These are phyloP conservation scores for Penicillium sp. DNA, from an alignment of 2,329 filamentous ascomycete genomes.

Conservation along the genomic window DNA sequence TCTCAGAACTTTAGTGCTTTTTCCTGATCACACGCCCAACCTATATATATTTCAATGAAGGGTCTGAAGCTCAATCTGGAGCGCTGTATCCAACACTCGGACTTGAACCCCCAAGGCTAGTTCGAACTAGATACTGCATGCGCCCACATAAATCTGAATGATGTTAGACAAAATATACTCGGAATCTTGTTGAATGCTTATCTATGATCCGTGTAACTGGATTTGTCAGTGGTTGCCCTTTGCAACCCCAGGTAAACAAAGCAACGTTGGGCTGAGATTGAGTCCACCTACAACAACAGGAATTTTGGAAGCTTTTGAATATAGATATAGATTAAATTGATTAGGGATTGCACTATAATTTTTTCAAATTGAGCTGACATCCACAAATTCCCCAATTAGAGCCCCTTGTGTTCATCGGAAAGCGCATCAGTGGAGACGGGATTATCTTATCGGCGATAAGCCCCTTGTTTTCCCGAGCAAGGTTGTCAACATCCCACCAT, in stretches of 20 bases:
- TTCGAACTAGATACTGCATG: no score
- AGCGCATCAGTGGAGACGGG: slow-evolving; percentile 16
- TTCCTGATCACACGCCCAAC: no score
- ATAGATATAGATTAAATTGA: not conserved
- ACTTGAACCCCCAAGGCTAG: no score
- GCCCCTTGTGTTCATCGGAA: slow-evolving; percentile 2
- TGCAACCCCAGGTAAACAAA: slow-evolving; percentile 22
- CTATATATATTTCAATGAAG: no score
- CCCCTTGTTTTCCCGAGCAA: slow-evolving; percentile 22
- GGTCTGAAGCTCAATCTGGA: no score
- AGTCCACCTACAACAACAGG: slow-evolving; percentile 8
- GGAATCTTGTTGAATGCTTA: not conserved
- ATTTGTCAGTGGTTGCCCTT: slow-evolving; percentile 18
- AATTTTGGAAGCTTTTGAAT: not conserved
- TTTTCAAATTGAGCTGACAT: not conserved
- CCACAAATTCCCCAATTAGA: not conserved
- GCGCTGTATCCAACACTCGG: no score
- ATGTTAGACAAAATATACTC: not conserved
- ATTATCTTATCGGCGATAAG: slow-evolving; percentile 25
- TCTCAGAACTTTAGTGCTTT: no score
- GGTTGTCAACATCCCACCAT: slow-evolving; percentile 26
- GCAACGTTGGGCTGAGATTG: slow-evolving; percentile 12
- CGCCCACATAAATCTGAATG: no score
- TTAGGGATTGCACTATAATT: not conserved
- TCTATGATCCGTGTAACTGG: not conserved